Conservation (phyloP, 305 asterid species). For the Caryopteris hybrid region DNA sequence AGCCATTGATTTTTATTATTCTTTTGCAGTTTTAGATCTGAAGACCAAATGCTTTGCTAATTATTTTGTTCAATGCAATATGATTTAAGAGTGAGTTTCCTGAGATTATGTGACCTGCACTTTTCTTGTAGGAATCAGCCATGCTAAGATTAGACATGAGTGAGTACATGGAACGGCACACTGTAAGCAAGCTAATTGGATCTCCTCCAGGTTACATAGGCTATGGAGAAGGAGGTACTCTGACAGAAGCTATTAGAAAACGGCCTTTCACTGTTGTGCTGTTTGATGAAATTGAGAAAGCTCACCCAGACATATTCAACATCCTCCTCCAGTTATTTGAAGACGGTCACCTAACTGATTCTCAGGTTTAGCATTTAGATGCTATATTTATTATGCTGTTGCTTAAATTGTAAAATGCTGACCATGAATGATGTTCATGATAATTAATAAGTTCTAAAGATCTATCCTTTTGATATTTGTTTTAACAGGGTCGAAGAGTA, state of each 20-base stretch:
- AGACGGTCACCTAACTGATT: constrained; percentile 95
- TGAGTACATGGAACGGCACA: constrained; percentile 96
- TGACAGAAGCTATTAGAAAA: constrained; percentile 91
- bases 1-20: neutral
- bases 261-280: constrained; percentile 84
- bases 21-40: neutral
- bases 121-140: constrained; percentile 62
- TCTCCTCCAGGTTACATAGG: constrained; percentile 99
- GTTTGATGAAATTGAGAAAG: constrained; percentile 94
- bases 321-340: constrained; percentile 93
- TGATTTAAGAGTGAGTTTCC: constrained; percentile 2
- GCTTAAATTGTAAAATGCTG: neutral
- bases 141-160: constrained; percentile 98
- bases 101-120: constrained; percentile 1
- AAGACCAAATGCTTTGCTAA: neutral
- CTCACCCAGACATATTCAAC: constrained; percentile 92
- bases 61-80: neutral
- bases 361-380: constrained; percentile 64
- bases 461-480: constrained; percentile 11
- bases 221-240: constrained; percentile 89
- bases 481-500: constrained; percentile 82
- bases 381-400: neutral
- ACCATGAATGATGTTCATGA: neutral
- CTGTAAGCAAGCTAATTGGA: constrained; percentile 97
- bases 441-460: neutral